Base-by-base conservation (phyloP, 176 grass and related monocot genomes). In the Saccharum officinarum region DNA sequence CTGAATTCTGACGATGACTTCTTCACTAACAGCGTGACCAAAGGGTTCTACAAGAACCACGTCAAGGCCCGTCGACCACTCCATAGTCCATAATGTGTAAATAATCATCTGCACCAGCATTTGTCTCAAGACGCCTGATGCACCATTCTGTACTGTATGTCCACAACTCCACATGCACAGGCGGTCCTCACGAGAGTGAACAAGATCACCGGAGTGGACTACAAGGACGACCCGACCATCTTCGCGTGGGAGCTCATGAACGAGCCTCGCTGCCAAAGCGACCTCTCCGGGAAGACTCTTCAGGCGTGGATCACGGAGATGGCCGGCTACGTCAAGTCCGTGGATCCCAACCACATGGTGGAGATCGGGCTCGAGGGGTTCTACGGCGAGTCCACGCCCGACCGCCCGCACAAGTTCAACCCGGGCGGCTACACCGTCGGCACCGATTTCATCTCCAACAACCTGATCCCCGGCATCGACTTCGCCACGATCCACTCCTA, bases 171-270 rank as follows among this genome's bases (percentile, higher is more conserved):
- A n/a, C 7, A 34, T n/a, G 4, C 11, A 57, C 78, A 95, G 95
- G 69, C 75, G 0, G 67, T 95, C 22, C 82, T 97, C 3, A 91
- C 87, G 0, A 82, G 92, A 55, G 87, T 93, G 0, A 97, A 97
- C 85, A 91, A 75, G 49, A 57, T 93, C 20, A 95, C 89, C 11
- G 85, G 91, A 54, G 70, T 90, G 50, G 84, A 84, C 22, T 95
- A 97, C 84, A 95, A 91, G 39, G 95, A 95, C 38, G 92, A 97
- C 13, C 88, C 92, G 0, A 88, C 79, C 40, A 93, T 95, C 84
- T 93, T 97, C 66, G 86, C 92, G 22, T 97, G 95, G 95, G 95
- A 97, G 77, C 92, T 97, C 34, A 93, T 93, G 74, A 95, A 97
- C 54, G 95, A 97, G 65, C 82, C 88, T 25, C 90, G 95, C 42